Base-by-base conservation (phyloP, 1,284 basidiomycete genomes). In the Agaricales sp. region DNA sequence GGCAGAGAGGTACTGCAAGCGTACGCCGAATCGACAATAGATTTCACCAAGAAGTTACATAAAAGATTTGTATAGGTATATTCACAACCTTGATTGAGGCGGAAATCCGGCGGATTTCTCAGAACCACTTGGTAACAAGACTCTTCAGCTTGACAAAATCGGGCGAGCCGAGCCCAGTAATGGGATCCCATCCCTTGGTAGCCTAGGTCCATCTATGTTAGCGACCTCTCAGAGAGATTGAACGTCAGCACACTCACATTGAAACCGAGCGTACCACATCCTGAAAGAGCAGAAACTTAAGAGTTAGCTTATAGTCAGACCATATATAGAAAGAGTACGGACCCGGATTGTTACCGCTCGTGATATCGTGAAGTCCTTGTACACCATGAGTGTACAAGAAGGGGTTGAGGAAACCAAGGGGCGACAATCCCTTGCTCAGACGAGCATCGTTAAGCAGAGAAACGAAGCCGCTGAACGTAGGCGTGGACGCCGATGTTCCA, bases 371-470 rank as follows among this genome's bases (percentile, higher is more conserved):
- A 52, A 82, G 67, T 3, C 59, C 67, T 3, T 54, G 38, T 3
- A 61, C 57, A 0, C 69, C 69, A 1, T 48, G 58, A 18, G 61
- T 57, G 54, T 82, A 82, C 18, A 82, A 38, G 52, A 76, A 67
- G 3, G 77, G 80, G 57, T 83, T 82, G 50, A 82, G 63, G 62
- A 81, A 45, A 1, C 79, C 80, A 19, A 82, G 66, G 2, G 78
- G 58, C 16, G 64, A 57, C 46, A 71, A 67, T 1, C 71, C 69
- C 12, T 67, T 58, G 30, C 66, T 61, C 23, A 80, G 60, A 18
- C 77, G 67, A 14, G 68, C 77, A 56, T 85, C 82, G 59, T 85
- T 87, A 50, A 87, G 65, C 43, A 82, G 64, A 1, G 78, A 68
- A 1, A 86, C 65, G 48, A 85, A 64, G 1, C 66, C 72, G 13